phyloP scores from a whole-genome alignment of 805 yeast species.

The Pichia membranifaciens region DNA sequence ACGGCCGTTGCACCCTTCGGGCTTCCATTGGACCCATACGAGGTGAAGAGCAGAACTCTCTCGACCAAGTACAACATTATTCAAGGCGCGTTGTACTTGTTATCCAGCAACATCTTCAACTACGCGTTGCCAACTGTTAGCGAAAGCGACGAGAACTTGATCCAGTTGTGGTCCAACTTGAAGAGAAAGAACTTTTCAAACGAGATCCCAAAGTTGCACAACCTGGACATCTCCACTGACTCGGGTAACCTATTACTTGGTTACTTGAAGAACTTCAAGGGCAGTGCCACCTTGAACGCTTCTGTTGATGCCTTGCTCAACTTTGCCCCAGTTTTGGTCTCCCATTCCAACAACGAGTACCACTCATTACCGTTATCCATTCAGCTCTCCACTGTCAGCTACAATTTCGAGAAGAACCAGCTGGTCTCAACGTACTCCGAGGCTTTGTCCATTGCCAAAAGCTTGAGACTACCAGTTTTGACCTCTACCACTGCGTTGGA shows the following conservation, averaged over 20 bases:
- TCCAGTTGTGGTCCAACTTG: constrained; percentile 60
- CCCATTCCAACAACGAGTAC: constrained; percentile 26
- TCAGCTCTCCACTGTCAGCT: constrained; percentile 73
- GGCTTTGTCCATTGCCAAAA: constrained; percentile 56
- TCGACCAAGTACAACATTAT: constrained; percentile 52
- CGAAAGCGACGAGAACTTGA: constrained; percentile 39
- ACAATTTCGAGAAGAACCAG: constrained; percentile 45
- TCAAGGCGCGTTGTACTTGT: constrained; percentile 47
- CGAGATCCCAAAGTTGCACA: constrained; percentile 54
- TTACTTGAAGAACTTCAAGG: constrained; percentile 36
- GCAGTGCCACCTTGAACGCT: constrained; percentile 45
- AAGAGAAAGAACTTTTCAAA: constrained; percentile 48
- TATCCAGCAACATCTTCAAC: constrained; percentile 53
- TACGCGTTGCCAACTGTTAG: constrained; percentile 34
- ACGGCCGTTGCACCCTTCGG: constrained; percentile 53
- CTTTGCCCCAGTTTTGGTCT: constrained; percentile 56
- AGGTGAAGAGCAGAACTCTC: constrained; percentile 42
- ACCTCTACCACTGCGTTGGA: constrained; percentile 60
- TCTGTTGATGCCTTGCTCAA: constrained; percentile 63
- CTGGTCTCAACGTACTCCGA: constrained; percentile 60
- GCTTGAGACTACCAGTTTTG: constrained; percentile 60
- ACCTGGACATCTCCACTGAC: constrained; percentile 73
- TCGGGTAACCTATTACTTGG: constrained; percentile 79
- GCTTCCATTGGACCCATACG: constrained; percentile 49
- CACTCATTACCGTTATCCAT: constrained; percentile 53